Percentiles rank a stretch among this genome's conserved stretches.
phyloP scores from a whole-genome alignment of 805 yeast species.

The Zygoascus tannicola region DNA sequence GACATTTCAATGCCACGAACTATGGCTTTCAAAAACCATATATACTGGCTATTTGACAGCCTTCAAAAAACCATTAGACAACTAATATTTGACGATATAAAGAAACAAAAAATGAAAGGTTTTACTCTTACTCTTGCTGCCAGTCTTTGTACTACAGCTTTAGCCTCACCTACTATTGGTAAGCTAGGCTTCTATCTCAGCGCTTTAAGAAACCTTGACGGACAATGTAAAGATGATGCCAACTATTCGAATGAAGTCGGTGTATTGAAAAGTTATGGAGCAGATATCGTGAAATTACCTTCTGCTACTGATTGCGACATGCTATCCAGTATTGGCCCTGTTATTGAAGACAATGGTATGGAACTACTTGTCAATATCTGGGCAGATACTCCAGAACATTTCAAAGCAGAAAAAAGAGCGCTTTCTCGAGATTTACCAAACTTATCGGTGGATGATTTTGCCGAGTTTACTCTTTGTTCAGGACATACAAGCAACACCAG shows the following conservation, averaged over 20 bases:
- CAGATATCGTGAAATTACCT: constrained; percentile 69
- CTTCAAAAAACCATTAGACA: no score
- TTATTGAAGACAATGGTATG: constrained; percentile 70
- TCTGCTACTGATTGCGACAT: constrained; percentile 95
- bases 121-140: neutral
- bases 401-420: constrained; percentile 63
- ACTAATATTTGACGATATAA: no score
- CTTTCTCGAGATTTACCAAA: constrained; percentile 60
- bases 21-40: no score
- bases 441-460: constrained; percentile 51
- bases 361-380: constrained; percentile 77
- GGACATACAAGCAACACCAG: constrained; percentile 89
- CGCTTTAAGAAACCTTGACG: constrained; percentile 62
- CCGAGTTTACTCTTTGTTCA: constrained; percentile 83
- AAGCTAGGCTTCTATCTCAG: constrained; percentile 76
- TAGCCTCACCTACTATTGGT: neutral
- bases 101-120: neutral
- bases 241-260: constrained; percentile 67
- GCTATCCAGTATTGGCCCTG: constrained; percentile 75
- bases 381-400: constrained; percentile 85
- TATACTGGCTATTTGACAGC: no score
- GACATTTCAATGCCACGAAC: no score
- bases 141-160: neutral
- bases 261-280: constrained; percentile 41
- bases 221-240: constrained; percentile 56